Evolutionary conservation across 805 yeast genomes (phyloP).

Genomic region (Cyberlindnera sargentensis): DNA sequence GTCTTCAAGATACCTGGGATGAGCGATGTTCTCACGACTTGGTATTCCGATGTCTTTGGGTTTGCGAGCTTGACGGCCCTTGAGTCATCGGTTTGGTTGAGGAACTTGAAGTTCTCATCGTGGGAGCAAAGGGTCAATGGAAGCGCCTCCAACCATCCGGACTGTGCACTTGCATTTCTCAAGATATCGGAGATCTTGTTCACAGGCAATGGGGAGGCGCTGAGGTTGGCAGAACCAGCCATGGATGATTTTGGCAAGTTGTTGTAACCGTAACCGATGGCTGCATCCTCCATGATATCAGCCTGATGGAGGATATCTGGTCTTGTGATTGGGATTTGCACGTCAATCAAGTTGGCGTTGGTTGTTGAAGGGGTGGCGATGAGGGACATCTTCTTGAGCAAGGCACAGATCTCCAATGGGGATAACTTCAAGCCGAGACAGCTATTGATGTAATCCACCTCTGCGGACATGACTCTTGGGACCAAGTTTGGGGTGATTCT

Average conservation of each 20-base stretch:
- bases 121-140: slow-evolving; percentile 94
- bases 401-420: slow-evolving; percentile 57
- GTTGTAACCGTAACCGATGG: slow-evolving; percentile 92
- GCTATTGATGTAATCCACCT: slow-evolving; percentile 80
- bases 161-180: slow-evolving; percentile 85
- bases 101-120: slow-evolving; percentile 89
- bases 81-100: slow-evolving; percentile 70
- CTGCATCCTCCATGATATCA: slow-evolving; percentile 98
- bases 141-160: slow-evolving; percentile 94
- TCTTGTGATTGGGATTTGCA: slow-evolving; percentile 86
- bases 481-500: slow-evolving; percentile 69
- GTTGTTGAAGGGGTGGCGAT: slow-evolving; percentile 45
- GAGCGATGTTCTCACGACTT: slow-evolving; percentile 93
- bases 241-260: slow-evolving; percentile 75
- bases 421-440: slow-evolving; percentile 79
- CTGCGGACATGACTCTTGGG: slow-evolving; percentile 66
- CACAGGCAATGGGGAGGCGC: slow-evolving; percentile 84
- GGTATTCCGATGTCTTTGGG: slow-evolving; percentile 95
- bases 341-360: slow-evolving; percentile 33
- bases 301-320: slow-evolving; percentile 95
- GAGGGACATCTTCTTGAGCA: slow-evolving; percentile 78
- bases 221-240: slow-evolving; percentile 64
- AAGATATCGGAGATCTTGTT: slow-evolving; percentile 88
- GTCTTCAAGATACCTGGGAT: slow-evolving; percentile 95
- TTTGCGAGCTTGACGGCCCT: slow-evolving; percentile 85